phyloP scores from a whole-genome alignment of 805 yeast genomes.

The Saccharomycopsis guyanensis region DNA sequence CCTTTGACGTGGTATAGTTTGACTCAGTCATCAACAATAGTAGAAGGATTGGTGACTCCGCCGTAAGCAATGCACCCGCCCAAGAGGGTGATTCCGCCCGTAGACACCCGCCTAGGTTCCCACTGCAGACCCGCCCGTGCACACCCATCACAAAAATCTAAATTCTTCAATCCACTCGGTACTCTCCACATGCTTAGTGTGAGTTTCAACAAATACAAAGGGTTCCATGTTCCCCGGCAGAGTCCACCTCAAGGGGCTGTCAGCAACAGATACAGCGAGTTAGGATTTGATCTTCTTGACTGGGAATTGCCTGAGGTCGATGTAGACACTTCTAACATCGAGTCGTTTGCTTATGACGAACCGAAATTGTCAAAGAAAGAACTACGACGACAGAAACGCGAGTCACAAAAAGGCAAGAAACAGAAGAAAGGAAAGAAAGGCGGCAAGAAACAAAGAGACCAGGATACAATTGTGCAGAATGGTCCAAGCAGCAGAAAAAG shows the following conservation, averaged over 20 bases:
- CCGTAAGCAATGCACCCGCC: too few species aligned
- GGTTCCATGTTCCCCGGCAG: constrained; percentile 6
- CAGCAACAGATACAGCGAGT: background rate
- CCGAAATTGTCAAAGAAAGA: constrained; percentile 7
- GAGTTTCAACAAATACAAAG: constrained; percentile 3
- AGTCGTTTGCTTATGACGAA: background rate
- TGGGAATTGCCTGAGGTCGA: constrained; percentile 25
- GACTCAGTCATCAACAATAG: too few species aligned
- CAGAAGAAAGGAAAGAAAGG: constrained; percentile 18
- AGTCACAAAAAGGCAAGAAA: constrained; percentile 16
- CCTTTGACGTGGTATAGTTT: too few species aligned
- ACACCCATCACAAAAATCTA: too few species aligned
- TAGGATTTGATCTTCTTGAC: constrained; percentile 34
- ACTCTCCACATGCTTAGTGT: background rate
- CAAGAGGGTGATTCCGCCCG: too few species aligned
- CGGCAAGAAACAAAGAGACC: constrained; percentile 8
- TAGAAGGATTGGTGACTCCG: too few species aligned
- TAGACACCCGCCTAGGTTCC: too few species aligned
- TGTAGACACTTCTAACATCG: background rate
- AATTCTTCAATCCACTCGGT: too few species aligned
- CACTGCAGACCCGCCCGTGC: too few species aligned
- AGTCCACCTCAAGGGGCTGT: background rate
- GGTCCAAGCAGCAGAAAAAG: constrained; percentile 21
- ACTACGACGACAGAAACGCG: constrained; percentile 2
- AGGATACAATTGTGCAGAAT: constrained; percentile 9